Base-by-base conservation (phyloP, 441 rosid species). In the Pelargonium fulgidum region DNA sequence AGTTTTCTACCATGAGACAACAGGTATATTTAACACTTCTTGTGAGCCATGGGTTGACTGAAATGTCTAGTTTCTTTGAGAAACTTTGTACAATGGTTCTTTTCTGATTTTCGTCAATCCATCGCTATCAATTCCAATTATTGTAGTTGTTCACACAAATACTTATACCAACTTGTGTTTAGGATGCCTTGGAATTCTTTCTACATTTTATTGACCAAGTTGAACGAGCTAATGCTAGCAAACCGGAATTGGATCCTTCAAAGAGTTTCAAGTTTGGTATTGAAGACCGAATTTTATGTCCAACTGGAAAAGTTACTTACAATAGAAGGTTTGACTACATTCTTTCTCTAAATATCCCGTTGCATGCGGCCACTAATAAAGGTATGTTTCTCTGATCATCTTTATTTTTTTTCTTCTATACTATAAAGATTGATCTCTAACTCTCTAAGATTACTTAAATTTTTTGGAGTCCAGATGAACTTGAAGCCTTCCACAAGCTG, bases 181-280 rank as follows among this genome's bases (percentile, higher is more conserved):
- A 94, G 99, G 99, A 94, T 82, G 99, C 99, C 69, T 85, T 90
- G 84, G 99, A 94, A 74, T 94, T 87, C 80, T 94, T 94, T 78
- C 88, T 89, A 29, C 92, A 94, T 79, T 82, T 94, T 76, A 83
- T 94, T 72, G 97, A 86, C 83, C 94, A 92, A 82, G 96, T 94
- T 75, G 98, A 94, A 77, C 94, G 90, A 66, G 81, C 59, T 66
- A 89, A 81, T 85, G 73, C 79, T 68, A 86, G 81, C 59, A 84
- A 80, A 62, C 75, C 87, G 48, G 89, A 85, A 67, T 67, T 84
- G 72, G 96, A 94, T 82, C 94, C 97, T 42, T 83, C 99, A 3
- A 85, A 84, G 85, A 80, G 96, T 81, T 90, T 94, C 78, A 91
- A 87, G 81, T 94, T 91, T 85, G 99, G 97, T 73, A 83, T 94